Percentiles rank a stretch among this genome's conserved stretches.
Conservation (phyloP, 495 filamentous ascomycete genomes). For the Cercophora scortea region DNA sequence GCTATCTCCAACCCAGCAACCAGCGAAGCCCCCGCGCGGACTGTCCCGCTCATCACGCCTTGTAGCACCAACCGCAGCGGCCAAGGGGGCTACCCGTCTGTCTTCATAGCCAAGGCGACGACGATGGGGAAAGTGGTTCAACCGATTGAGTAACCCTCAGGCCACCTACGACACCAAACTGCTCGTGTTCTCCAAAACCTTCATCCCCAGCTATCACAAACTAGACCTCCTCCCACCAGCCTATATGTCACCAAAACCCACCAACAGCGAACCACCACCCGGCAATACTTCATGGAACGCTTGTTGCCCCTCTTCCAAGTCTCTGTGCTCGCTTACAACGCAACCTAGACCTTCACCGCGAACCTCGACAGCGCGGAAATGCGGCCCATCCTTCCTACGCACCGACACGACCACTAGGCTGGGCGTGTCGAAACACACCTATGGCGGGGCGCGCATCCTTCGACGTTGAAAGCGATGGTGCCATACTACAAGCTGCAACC, state of each 20-base stretch:
- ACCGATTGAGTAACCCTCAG: slow-evolving; percentile 21
- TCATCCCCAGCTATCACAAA: slow-evolving; percentile 21
- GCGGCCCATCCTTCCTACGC: slow-evolving; percentile 19
- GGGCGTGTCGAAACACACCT: slow-evolving; percentile 32
- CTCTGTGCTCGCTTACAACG: slow-evolving; percentile 18
- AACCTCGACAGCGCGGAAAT: slow-evolving; percentile 19
- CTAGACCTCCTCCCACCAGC: background rate
- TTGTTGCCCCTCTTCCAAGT: slow-evolving; percentile 22
- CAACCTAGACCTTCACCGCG: slow-evolving; percentile 27
- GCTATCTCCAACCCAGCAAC: too few relatives aligned
- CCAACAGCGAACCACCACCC: background rate
- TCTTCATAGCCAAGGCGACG: slow-evolving; percentile 28
- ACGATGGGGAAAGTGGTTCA: slow-evolving; percentile 22
- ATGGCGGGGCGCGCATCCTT: slow-evolving; percentile 29
- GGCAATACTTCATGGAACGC: slow-evolving; percentile 24
- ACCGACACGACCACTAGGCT: slow-evolving; percentile 24
- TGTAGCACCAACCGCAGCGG: too few relatives aligned
- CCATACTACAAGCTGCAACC: slow-evolving; percentile 43
- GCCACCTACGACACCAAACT: slow-evolving; percentile 19
- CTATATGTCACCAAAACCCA: too few relatives aligned
- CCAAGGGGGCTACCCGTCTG: too few relatives aligned
- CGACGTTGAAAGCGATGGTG: slow-evolving; percentile 33
- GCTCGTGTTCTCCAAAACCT: slow-evolving; percentile 29
- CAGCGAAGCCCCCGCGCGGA: too few relatives aligned
- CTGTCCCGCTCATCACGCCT: too few relatives aligned